These are phyloP conservation scores for Seiridium unicorne DNA, from an alignment of 2,329 filamentous ascomycete species.

Conservation along the genomic window DNA sequence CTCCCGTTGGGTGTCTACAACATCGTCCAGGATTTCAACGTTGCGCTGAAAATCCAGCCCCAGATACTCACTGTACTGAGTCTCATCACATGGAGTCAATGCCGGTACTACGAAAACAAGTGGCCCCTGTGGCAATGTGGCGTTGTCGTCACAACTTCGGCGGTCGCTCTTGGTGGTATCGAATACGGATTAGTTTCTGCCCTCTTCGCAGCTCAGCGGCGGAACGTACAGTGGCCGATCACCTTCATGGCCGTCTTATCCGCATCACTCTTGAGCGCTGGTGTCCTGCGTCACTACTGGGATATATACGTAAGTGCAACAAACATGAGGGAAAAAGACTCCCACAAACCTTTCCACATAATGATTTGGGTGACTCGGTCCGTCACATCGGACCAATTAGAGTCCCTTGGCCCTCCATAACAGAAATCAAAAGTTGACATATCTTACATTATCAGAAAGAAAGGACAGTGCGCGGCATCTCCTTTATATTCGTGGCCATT, in stretches of 20 bases:
- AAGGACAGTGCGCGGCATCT: slow-evolving; percentile 67
- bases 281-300: slow-evolving; percentile 67
- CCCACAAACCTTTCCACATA: no score
- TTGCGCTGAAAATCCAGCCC: slow-evolving; percentile 40
- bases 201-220: slow-evolving; percentile 42
- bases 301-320: slow-evolving; percentile 53
- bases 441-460: slow-evolving; percentile 32
- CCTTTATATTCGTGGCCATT: slow-evolving; percentile 69
- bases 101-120: slow-evolving; percentile 33
- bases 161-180: slow-evolving; percentile 55
- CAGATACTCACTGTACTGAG: slow-evolving; percentile 42
- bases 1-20: slow-evolving; percentile 33
- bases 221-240: slow-evolving; percentile 56
- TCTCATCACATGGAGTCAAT: slow-evolving; percentile 41
- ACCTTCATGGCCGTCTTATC: slow-evolving; percentile 67
- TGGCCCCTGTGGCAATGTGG: background rate
- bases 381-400: no score
- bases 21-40: slow-evolving; percentile 38
- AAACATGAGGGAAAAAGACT: no score
- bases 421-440: no score
- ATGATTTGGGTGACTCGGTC: no score
- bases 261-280: slow-evolving; percentile 60
- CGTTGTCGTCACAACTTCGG: slow-evolving; percentile 35
- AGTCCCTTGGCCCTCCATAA: no score
- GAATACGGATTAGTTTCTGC: slow-evolving; percentile 60